phyloP scores from a whole-genome alignment of 345 rosid genomes.

The Salix viminalis region DNA sequence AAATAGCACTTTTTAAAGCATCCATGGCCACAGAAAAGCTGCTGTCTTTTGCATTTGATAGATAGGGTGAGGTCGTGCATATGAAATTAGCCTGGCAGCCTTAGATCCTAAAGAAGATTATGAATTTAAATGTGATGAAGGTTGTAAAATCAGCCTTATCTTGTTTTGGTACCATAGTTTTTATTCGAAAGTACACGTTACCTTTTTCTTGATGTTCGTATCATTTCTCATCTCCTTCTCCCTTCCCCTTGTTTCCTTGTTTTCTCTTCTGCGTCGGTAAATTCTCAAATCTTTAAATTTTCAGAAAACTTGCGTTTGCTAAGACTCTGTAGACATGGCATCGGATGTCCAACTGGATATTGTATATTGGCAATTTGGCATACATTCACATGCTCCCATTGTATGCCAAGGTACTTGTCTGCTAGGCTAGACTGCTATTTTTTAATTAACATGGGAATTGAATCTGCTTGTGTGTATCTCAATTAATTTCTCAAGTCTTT shows the following conservation, averaged over 20 bases:
- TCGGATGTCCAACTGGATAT: constrained; percentile 7
- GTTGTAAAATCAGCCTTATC: constrained; percentile 3
- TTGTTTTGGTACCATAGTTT: constrained; percentile 30
- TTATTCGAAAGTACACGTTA: constrained; percentile 32
- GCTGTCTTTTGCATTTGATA: constrained; percentile 24
- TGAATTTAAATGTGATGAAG: constrained; percentile 5
- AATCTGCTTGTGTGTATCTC: no score
- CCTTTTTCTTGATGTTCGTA: constrained; percentile 28
- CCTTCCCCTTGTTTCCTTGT: constrained; percentile 6
- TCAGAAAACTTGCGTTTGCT: constrained; percentile 5
- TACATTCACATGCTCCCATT: constrained; percentile 21
- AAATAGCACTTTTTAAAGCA: neutral
- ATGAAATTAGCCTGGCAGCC: constrained; percentile 32
- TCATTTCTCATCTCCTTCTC: constrained; percentile 10
- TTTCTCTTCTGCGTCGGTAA: constrained; percentile 6
- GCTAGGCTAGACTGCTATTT: neutral
- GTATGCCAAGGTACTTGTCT: constrained; percentile 9
- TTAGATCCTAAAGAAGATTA: constrained; percentile 9
- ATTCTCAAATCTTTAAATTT: constrained; percentile 8
- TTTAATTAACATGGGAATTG: no score
- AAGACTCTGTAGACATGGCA: constrained; percentile 21
- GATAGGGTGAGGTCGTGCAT: constrained; percentile 17
- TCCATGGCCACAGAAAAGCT: constrained; percentile 20
- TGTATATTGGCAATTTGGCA: constrained; percentile 1
- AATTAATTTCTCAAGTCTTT: no score